Evolutionary conservation across 2,329 filamentous ascomycete species (phyloP), one percentile per base, ranked within the genome.

Genomic region (Scorias spongiosa): DNA sequence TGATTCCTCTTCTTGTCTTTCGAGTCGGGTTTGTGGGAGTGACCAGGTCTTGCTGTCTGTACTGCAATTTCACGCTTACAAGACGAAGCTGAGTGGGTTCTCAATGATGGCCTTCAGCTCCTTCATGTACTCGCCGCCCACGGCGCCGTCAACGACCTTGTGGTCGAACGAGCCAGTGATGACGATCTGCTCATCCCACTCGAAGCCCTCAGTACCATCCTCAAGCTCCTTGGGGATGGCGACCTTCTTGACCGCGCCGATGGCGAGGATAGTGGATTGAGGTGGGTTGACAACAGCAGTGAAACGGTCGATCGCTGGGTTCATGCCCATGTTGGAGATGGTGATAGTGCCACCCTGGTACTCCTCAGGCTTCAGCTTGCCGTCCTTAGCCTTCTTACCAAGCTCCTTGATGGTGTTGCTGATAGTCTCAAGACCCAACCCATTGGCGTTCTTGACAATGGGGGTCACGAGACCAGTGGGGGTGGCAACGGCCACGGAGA

Each of bases 301-400:
- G 71, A 98, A 98, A 64, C 88, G 79, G 69, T 96, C 88, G 50
- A 98, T 81, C 42, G 91, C 89, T 40, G 80, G 62, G 77, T 98
- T 98, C 91, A 98, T 98, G 67, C 91, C 91, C 91, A 98, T 93
- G 79, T 98, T 98, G 71, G 85, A 93, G 69, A 98, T 96, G 66
- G 89, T 95, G 70, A 98, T 94, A 64, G 86, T 93, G 64, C 91
- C 91, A 45, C 91, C 91, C 75, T 95, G 89, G 79, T 93, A 98
- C 70, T 98, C 88, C 67, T 98, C 89, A 40, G 91, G 91, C 81
- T 96, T 96, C 58, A 98, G 83, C 80, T 96, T 98, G 70, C 85
- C 84, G 56, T 96, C 91, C 49, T 87, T 80, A 50, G 91, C 91
- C 64, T 86, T 85, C 79, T 93, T 94, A 63, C 88, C 88, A 44